Evolutionary conservation across 1,284 basidiomycete species (phyloP).

Genomic region (Vanrija pseudolonga): DNA sequence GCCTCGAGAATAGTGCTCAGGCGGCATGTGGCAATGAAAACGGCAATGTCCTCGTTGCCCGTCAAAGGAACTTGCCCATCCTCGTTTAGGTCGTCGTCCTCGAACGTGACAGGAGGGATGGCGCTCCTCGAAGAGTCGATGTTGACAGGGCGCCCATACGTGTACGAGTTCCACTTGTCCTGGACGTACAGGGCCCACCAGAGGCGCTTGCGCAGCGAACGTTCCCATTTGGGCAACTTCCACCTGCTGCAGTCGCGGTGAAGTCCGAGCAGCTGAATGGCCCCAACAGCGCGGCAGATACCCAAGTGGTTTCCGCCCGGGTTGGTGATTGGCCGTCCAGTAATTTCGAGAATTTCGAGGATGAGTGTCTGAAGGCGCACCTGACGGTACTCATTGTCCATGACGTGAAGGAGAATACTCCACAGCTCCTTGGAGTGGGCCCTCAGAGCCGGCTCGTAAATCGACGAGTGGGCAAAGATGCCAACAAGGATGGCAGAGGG

Average conservation of each 20-base stretch:
- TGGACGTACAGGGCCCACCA: conserved; percentile 26
- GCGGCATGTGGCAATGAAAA: conserved; percentile 14
- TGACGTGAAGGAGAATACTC: conserved; percentile 16
- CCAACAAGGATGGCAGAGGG: conserved; percentile 21
- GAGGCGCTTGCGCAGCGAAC: conserved; percentile 18
- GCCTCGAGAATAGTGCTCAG: conserved; percentile 12
- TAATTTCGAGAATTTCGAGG: conserved; percentile 20
- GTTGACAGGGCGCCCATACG: conserved; percentile 18
- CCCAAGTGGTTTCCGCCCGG: conserved; percentile 22
- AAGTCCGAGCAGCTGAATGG: conserved; percentile 22
- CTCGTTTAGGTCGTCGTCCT: conserved; percentile 8
- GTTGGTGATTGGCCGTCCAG: conserved; percentile 21
- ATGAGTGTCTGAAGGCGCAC: conserved; percentile 26
- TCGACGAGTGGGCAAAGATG: conserved; percentile 20
- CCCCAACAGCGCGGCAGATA: conserved; percentile 18
- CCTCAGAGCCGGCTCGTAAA: conserved; percentile 16
- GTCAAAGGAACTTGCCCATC: background rate
- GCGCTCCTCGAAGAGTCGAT: conserved; percentile 4
- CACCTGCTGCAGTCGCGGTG: conserved; percentile 25
- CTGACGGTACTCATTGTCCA: conserved; percentile 22
- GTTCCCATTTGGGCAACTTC: conserved; percentile 26
- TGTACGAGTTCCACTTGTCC: conserved; percentile 25
- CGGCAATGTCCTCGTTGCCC: conserved; percentile 7
- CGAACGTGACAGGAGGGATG: conserved; percentile 12
- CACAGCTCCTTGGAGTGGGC: conserved; percentile 13